Base-by-base conservation (phyloP, 768 basidiomycete genomes). In the Tremella yokohamensis region DNA sequence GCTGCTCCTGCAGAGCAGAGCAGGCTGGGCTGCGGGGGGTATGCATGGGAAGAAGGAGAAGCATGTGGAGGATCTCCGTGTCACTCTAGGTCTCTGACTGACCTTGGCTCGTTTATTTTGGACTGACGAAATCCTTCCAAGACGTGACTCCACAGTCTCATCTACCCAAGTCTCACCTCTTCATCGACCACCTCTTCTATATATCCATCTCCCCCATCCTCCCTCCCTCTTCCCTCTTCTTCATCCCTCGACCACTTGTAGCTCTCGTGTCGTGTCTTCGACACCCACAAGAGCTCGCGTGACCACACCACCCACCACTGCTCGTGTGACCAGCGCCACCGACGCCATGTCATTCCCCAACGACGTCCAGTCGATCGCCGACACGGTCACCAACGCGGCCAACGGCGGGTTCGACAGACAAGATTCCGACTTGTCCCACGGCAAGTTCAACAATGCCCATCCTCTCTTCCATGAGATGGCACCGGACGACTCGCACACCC, bases 391-490 rank as follows among this genome's bases (percentile, higher is more conserved):
- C 51, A 39, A 37, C 51, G 51, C 22, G 16, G 29, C 29, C 37
- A 24, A 45, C 15, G 18, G 38, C 51, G 19, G 38, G n/a, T 22
- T 22, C 38, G 49, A 50, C 7, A 24, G 22, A 8, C 18, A 12
- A 18, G 34, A 52, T 19, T 19, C 34, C 4, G 51, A 18, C 11
- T 20, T 52, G 16, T 8, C 25, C 13, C 22, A 52, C 4, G 51
- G 51, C 34, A 52, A 52, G 18, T 57, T 62, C 52, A 52, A 45
- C 39, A 42, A 40, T 3, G 52, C 57, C 15, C 68, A 70, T 52
- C 68, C 65, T 16, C 39, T 70, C 20, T 70, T 58, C 42, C 18
- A 66, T 34, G 68, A 70, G 42, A 59, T 70, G 22, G 68, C 68
- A 1, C 68, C 68, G 2, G 68, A 64, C 22, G 68, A 70, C 57